Base-by-base conservation (phyloP, 306 rosid genomes). In the Cicer arietinum region DNA sequence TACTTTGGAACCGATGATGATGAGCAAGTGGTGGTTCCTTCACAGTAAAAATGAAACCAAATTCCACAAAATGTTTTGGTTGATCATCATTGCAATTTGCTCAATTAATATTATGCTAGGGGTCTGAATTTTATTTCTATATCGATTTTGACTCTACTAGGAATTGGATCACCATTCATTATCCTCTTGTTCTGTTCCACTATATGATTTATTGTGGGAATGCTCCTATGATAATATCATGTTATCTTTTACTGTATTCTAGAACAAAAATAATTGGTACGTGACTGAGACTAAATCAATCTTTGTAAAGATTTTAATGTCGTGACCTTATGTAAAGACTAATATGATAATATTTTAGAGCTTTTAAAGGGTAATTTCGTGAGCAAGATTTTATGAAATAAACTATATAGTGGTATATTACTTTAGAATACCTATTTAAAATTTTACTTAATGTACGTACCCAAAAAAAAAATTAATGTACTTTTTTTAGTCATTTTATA, bases 1-100 rank as follows among this genome's bases (percentile, higher is more conserved):
- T 95, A 95, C 80, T 95, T 95, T 63, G 99, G 99, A 85, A 95
- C 99, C 0, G 99, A 95, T 58, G 99, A 95, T 46, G 90, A 88
- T 39, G 85, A 70, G 63, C 84, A 77, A 73, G 69, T 65, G 83
- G 79, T 81, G 72, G 75, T 84, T 81, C 71, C 86, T 53, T 77
- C 79, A 40, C 73, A 83, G 71, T 74, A 88, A 25, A 25, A 25
- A 66, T 59, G 83, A 39, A 53, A 59, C 65, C 76, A 52, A 82
- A 75, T 48, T 53, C 73, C 79, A 20, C 73, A 48, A 50, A 51
- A 81, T 8, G 54, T 74, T 81, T 41, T 10, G 30, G 53, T 75
- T 76, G 30, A 57, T 67, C 53, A 63, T 62, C 61, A 69, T 65
- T 50, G 56, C n/a, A 30, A 75, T 61, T 66, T 76, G 80, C 75